Conservation (phyloP, 2,329 filamentous ascomycete genomes). For the Coleophoma crateriformis region DNA sequence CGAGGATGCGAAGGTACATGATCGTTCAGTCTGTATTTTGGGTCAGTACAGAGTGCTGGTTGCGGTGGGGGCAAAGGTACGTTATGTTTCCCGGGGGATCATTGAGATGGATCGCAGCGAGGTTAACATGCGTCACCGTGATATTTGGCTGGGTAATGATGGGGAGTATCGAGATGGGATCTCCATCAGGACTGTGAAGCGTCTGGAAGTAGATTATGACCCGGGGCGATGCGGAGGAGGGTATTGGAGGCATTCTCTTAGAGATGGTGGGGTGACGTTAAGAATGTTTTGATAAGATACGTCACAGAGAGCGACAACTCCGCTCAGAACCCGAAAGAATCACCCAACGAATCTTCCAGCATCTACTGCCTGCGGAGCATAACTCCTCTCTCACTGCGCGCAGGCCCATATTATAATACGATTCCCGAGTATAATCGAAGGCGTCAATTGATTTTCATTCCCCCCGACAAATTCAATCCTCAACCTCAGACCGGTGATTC, state of each 20-base stretch:
- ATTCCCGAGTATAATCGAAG: no score
- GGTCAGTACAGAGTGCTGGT: slow-evolving; percentile 63
- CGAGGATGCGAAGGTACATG: slow-evolving; percentile 61
- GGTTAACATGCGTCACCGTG: slow-evolving; percentile 73
- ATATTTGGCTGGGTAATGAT: slow-evolving; percentile 40
- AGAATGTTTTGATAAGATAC: no score
- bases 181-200: slow-evolving; percentile 45
- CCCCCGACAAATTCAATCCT: no score
- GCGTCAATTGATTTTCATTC: no score
- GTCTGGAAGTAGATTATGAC: slow-evolving; percentile 61
- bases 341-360: no score
- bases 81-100: slow-evolving; percentile 43
- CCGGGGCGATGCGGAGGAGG: slow-evolving; percentile 18
- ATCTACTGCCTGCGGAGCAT: no score
- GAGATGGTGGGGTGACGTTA: no score
- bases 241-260: slow-evolving; percentile 22
- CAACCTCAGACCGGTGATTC: no score
- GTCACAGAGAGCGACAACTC: no score
- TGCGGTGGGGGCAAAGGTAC: slow-evolving; percentile 63
- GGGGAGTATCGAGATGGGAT: slow-evolving; percentile 56
- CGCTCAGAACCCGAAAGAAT: no score
- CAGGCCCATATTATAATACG: no score
- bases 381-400: no score
- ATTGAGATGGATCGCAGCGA: slow-evolving; percentile 84
- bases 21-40: slow-evolving; percentile 58